Base-by-base conservation (phyloP, 2,329 filamentous ascomycete genomes). In the Paradendryphiella salina region DNA sequence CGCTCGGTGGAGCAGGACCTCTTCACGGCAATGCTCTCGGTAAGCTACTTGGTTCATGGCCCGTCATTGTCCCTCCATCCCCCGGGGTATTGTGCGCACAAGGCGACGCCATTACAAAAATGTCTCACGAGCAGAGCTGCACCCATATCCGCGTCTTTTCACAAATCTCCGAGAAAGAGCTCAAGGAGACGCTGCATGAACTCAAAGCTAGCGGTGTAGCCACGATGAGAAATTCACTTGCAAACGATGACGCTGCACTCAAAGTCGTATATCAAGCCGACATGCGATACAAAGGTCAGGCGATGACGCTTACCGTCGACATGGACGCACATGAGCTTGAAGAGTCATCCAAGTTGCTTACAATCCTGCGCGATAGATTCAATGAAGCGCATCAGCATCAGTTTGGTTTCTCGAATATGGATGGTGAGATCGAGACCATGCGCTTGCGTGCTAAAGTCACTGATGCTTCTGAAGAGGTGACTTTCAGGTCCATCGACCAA, bases 1-100 rank as follows among this genome's bases (percentile, higher is more conserved):
- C 76, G 1, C 79, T 80, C 52, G 79, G 79, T 23, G 79, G 79
- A 42, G 79, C 78, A 17, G 79, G 79, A 0, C 79, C 79, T 14
- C 67, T 80, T n/a, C 78, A 80, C 53, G 78, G 76, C 3, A 80
- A 80, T 43, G 75, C 77, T 3, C 69, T 80, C 1, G 79, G 78
- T 17, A 74, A 79, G 56, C 71, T 81, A 1, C 71, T 81, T 4
- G 76, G 77, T 0, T 76, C 77, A 2, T 80, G 76, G 75, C 78
- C 78, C 4, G 77, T 81, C n/a, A 79, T 80, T n/a, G 68, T 81
- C 2, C 79, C 79, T 9, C 77, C 76, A 1, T 77, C 77, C 1
- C 79, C 79, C 4, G 79, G 78, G 17, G 76, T 78, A 8, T 65
- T 80, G 0, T 81, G 78, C 52, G 78, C 79, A 2, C 75, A 78